These are phyloP conservation scores for Hordeum marinum DNA, from an alignment of 176 grass and related monocot genomes.

Conservation along the genomic window DNA sequence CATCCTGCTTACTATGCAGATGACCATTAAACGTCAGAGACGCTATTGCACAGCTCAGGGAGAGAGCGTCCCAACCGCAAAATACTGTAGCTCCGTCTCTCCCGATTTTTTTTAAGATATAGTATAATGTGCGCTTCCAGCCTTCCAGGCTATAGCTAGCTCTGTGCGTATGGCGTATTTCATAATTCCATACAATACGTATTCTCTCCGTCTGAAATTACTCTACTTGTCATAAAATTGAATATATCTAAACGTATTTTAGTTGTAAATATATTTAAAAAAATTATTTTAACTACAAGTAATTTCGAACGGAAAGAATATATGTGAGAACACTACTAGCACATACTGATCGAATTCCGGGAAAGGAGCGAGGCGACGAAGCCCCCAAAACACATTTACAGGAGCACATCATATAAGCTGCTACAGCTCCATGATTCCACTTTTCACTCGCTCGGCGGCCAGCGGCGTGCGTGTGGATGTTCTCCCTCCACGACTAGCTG, in stretches of 20 bases:
- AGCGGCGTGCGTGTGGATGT: constrained; percentile 8
- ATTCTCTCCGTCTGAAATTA: no score
- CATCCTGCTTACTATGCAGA: not conserved
- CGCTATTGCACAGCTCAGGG: not conserved
- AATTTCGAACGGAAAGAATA: no score
- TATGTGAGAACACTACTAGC: not conserved
- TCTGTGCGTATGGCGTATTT: not conserved
- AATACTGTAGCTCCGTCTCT: not conserved
- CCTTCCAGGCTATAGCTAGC: not conserved
- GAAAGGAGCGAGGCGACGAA: not conserved
- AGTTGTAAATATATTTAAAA: no score
- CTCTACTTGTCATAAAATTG: no score
- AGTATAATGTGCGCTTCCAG: not conserved
- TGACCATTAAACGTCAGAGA: not conserved
- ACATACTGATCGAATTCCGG: no score
- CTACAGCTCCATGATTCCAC: not conserved
- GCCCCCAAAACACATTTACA: not conserved
- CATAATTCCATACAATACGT: not conserved
- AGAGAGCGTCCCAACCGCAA: not conserved
- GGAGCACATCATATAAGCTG: not conserved
- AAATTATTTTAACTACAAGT: no score
- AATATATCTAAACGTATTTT: no score
- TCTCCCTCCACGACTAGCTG: not conserved
- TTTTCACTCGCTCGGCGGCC: not conserved
- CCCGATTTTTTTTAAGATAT: not conserved